Evolutionary conservation across 75 land plant species (phyloP).

Genomic region (Cryptomeria japonica): DNA sequence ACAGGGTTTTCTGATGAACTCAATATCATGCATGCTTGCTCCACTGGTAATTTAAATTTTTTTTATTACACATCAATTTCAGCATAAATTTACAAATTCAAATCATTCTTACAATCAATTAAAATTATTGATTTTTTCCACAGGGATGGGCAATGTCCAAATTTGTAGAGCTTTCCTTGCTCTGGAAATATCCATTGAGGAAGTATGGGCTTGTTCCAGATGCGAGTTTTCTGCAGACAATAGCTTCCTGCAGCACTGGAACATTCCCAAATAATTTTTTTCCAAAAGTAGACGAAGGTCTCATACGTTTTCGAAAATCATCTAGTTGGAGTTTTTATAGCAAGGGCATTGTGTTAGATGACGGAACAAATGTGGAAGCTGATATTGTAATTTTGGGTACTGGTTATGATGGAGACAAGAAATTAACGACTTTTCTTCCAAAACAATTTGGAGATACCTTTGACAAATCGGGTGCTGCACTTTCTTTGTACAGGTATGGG

Average conservation of each 20-base stretch:
- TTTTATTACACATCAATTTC: neutral
- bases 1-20: constrained; percentile 30
- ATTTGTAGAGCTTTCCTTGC: constrained; percentile 62
- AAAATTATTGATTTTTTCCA: neutral
- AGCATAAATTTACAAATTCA: neutral
- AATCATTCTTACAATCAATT: neutral
- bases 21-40: constrained; percentile 35
- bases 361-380: constrained; percentile 55
- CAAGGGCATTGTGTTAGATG: constrained; percentile 57
- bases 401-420: constrained; percentile 72
- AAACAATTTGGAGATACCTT: constrained; percentile 28
- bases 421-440: constrained; percentile 57
- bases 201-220: constrained; percentile 68
- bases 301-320: constrained; percentile 45
- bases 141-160: constrained; percentile 67
- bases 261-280: constrained; percentile 52
- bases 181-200: constrained; percentile 52
- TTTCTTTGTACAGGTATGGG: constrained; percentile 52
- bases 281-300: constrained; percentile 50
- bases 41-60: constrained; percentile 46
- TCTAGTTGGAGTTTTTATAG: constrained; percentile 55
- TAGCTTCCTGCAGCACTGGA: constrained; percentile 32
- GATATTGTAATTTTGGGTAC: constrained; percentile 73
- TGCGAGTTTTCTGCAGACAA: constrained; percentile 64
- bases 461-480: constrained; percentile 26